These are phyloP conservation scores for Termitomyces sp. DNA, from an alignment of 768 basidiomycete genomes.

Conservation along the genomic window DNA sequence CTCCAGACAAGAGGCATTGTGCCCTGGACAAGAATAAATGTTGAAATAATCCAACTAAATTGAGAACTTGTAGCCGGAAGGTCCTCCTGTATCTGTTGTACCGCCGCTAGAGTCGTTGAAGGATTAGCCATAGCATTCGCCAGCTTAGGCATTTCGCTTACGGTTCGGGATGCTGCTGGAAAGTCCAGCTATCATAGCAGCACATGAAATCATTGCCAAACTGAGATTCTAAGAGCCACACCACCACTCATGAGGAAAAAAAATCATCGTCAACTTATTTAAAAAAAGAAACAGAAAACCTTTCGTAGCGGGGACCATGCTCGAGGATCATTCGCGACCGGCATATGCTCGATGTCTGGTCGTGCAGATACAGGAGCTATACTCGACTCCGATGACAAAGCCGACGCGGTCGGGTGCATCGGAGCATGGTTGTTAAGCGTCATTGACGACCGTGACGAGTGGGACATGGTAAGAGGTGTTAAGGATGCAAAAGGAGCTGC, in stretches of 20 bases:
- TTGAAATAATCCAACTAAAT: conserved; percentile 65
- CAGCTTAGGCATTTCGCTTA: conserved; percentile 25
- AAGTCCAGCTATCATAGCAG: conserved; percentile 58
- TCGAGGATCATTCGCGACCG: conserved; percentile 62
- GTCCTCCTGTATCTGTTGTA: conserved; percentile 55
- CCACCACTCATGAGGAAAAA: background rate
- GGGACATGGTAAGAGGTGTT: conserved; percentile 3
- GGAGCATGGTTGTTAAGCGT: conserved; percentile 8
- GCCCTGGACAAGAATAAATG: conserved; percentile 78
- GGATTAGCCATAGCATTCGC: background rate
- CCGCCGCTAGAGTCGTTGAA: conserved; percentile 47
- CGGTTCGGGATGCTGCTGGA: conserved; percentile 65
- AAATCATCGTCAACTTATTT: background rate
- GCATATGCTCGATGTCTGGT: conserved; percentile 49
- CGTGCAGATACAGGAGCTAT: background rate
- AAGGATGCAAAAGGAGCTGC: background rate
- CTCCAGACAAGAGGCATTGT: conserved; percentile 66
- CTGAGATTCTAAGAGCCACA: conserved; percentile 35
- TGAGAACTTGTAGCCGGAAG: conserved; percentile 59
- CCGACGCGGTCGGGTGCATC: background rate
- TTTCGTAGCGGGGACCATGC: conserved; percentile 57
- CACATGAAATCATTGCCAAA: conserved; percentile 47
- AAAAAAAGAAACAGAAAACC: conserved; percentile 28
- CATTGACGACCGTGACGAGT: conserved; percentile 11
- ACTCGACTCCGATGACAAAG: conserved; percentile 3